Evolutionary conservation across 306 rosid genomes (phyloP), one percentile per base, ranked within the genome.

Genomic region (Cucurbita pepo): DNA sequence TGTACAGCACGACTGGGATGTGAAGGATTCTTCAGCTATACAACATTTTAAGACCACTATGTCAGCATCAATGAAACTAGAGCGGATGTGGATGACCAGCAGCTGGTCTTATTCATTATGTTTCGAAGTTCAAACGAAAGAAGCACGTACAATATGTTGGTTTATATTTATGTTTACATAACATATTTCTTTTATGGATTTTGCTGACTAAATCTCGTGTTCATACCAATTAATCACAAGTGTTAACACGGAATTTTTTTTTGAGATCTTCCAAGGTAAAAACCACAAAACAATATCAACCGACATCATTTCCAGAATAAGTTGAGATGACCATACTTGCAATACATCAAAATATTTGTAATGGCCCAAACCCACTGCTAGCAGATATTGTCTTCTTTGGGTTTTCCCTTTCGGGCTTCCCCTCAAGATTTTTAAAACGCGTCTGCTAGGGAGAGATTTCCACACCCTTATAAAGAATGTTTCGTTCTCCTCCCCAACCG

Each of bases 1-100:
- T 88, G 92, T 74, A 91, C 82, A 71, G 89, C 97, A 56, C 88
- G 89, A 66, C 76, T 84, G 56, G 96, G 97, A 83, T 91, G 95
- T 73, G 91, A 88, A 80, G 97, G 92, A 82, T 88, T 89, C 88
- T 86, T 95, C 83, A 95, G 82, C 99, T 95, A 79, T 77, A 81
- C 22, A 69, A 69, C 73, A 69, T 14, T 66, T 43, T 45, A 66
- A 69, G 44, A 69, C 58, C 14, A 50, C 58, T 18, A 16, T 30
- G 58, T 69, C 45, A 69, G 25, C 38, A 25, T 14, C 44, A 5
- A 25, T 48, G 54, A 55, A 38, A n/a, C n/a, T 54, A 53, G 22
- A 36, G 50, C 36, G 73, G 40, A 47, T 67, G 41, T 45, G 72
- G 21, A 67, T 47, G 41, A 19, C 56, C 19, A 22, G 56, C 43